Percentiles rank a stretch among this genome's conserved stretches.
Evolutionary conservation across 2,329 filamentous ascomycete species (phyloP).

Genomic region (Byssochlamys sp.): DNA sequence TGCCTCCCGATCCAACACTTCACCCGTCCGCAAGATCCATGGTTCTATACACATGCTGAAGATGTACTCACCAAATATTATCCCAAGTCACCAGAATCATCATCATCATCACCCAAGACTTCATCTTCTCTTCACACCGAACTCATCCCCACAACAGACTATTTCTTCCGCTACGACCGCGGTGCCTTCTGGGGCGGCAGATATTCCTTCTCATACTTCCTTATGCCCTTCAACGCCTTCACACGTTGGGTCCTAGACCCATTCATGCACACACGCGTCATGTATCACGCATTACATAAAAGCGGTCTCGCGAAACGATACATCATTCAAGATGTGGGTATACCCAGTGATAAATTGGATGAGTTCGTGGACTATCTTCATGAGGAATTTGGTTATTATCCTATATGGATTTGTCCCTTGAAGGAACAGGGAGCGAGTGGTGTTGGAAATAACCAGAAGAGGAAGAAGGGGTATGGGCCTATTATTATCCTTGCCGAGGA

Average conservation of each 20-base stretch:
- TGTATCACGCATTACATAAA: constrained; percentile 55
- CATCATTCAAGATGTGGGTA: constrained; percentile 54
- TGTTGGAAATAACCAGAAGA: no score
- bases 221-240: constrained; percentile 50
- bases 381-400: constrained; percentile 40
- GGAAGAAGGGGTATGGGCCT: no score
- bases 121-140: not conserved
- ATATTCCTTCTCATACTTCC: constrained; percentile 53
- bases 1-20: constrained; percentile 40
- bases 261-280: constrained; percentile 52
- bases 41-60: constrained; percentile 63
- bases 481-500: no score
- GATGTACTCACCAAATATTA: constrained; percentile 12
- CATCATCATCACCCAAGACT: not conserved
- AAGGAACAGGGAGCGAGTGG: constrained; percentile 9
- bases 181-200: constrained; percentile 57
- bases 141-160: constrained; percentile 24
- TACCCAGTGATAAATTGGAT: constrained; percentile 45
- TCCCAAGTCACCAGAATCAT: no score
- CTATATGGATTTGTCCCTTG: constrained; percentile 52
- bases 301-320: constrained; percentile 47
- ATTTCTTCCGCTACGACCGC: constrained; percentile 45
- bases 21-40: constrained; percentile 53
- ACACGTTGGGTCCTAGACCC: constrained; percentile 51
- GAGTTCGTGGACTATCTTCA: constrained; percentile 47